Conservation (phyloP, 1,284 basidiomycete genomes). For the Mycosarcoma maydis region DNA sequence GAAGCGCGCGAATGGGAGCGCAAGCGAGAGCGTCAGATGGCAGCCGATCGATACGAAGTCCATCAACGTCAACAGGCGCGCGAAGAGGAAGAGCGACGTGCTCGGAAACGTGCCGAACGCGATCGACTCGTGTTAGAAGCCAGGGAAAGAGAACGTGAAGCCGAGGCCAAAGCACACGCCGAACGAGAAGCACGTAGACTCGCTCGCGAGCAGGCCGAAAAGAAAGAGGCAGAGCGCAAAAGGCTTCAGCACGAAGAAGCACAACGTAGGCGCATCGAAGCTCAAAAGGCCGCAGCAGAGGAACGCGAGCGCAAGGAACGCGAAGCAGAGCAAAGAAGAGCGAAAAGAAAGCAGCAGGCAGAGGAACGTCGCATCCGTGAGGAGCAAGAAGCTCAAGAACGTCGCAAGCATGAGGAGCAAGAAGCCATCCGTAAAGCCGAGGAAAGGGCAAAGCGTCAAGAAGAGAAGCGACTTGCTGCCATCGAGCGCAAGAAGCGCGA, state of each 20-base stretch:
- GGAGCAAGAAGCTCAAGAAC: conserved; percentile 17
- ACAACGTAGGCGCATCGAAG: conserved; percentile 17
- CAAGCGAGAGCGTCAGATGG: conserved; percentile 32
- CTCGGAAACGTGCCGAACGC: conserved; percentile 17
- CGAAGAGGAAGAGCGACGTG: conserved; percentile 29
- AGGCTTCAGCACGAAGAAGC: conserved; percentile 23
- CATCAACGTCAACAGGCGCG: conserved; percentile 24
- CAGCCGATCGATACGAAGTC: conserved; percentile 32
- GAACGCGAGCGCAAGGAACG: conserved; percentile 15
- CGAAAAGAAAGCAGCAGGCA: conserved; percentile 15
- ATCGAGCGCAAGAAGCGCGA: conserved; percentile 8
- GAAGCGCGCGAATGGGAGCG: conserved; percentile 45
- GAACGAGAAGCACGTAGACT: conserved; percentile 27
- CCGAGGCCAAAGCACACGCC: conserved; percentile 14
- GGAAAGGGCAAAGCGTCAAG: conserved; percentile 18
- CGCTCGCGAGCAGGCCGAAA: conserved; percentile 22
- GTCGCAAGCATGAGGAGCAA: conserved; percentile 13
- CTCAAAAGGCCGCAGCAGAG: conserved; percentile 26
- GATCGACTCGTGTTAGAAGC: conserved; percentile 14
- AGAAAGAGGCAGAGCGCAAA: conserved; percentile 14
- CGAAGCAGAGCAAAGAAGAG: conserved; percentile 28
- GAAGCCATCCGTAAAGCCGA: conserved; percentile 3
- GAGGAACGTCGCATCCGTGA: conserved; percentile 22
- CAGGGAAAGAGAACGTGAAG: conserved; percentile 3
- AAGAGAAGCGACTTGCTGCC: conserved; percentile 8